Percentiles rank a stretch among this genome's conserved stretches.
These are phyloP conservation scores for Aureobasidium pullulans DNA, from an alignment of 2,329 filamentous ascomycete species.

Conservation along the genomic window DNA sequence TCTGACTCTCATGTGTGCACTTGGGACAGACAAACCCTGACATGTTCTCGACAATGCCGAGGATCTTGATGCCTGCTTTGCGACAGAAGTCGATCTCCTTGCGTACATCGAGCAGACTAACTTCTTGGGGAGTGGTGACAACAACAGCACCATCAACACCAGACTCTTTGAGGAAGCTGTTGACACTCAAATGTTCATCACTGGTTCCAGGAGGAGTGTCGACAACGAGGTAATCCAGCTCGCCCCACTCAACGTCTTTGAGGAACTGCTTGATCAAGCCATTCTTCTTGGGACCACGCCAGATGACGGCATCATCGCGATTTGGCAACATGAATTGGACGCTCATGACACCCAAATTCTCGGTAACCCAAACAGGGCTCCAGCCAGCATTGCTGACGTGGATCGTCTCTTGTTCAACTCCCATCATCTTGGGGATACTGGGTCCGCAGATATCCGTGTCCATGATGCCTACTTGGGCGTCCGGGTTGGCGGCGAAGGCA, in stretches of 20 bases:
- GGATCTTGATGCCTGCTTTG: conserved; percentile 81
- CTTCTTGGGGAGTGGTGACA: conserved; percentile 92
- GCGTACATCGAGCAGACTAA: conserved; percentile 81
- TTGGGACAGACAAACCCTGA: conserved; percentile 92
- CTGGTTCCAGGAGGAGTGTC: conserved; percentile 94
- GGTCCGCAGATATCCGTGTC: conserved; percentile 97
- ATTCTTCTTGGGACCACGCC: conserved; percentile 97
- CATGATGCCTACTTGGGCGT: conserved; percentile 83
- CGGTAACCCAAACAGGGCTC: conserved; percentile 91
- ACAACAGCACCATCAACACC: conserved; percentile 91
- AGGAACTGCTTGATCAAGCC: conserved; percentile 96
- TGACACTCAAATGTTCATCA: conserved; percentile 92
- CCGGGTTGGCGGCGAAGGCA: conserved; percentile 75
- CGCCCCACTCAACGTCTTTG: conserved; percentile 96
- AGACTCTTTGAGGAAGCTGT: conserved; percentile 80
- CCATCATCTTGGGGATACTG: conserved; percentile 98
- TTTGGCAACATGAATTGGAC: conserved; percentile 97
- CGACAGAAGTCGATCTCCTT: conserved; percentile 98
- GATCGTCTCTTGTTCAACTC: conserved; percentile 86
- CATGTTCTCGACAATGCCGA: conserved; percentile 97
- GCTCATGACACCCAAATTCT: conserved; percentile 93
- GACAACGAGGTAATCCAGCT: conserved; percentile 84
- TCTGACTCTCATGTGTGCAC: conserved; percentile 71
- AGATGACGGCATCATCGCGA: conserved; percentile 91
- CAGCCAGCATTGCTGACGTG: conserved; percentile 83